Evolutionary conservation across 2,329 filamentous ascomycete genomes (phyloP).

Genomic region (Dichotomopilus funicola): DNA sequence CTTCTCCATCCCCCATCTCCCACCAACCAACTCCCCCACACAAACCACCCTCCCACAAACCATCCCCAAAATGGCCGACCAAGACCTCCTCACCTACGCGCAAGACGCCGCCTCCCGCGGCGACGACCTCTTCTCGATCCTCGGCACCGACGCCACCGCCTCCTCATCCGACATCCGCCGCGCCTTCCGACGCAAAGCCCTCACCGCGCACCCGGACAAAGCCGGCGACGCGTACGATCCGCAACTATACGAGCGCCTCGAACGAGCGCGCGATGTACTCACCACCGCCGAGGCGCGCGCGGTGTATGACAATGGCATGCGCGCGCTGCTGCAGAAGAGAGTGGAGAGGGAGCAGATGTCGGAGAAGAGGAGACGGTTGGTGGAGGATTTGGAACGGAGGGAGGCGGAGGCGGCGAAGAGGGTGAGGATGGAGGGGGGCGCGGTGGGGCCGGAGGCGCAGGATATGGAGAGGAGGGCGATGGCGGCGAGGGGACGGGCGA

Average conservation of each 20-base stretch:
- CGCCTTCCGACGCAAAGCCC: slow-evolving; percentile 69
- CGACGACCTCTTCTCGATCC: slow-evolving; percentile 71
- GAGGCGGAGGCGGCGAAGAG: slow-evolving; percentile 62
- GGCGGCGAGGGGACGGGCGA: slow-evolving; percentile 29
- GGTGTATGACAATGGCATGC: slow-evolving; percentile 71
- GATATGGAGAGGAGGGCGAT: slow-evolving; percentile 30
- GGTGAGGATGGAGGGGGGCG: slow-evolving; percentile 33
- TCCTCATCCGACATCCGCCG: slow-evolving; percentile 68
- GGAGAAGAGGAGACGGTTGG: slow-evolving; percentile 65
- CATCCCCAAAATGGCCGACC: slow-evolving; percentile 27
- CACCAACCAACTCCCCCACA: background rate
- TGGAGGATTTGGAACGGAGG: slow-evolving; percentile 60
- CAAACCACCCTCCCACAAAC: background rate
- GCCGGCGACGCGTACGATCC: slow-evolving; percentile 67
- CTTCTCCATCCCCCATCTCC: background rate
- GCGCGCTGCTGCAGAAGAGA: slow-evolving; percentile 62
- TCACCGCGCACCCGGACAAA: slow-evolving; percentile 95
- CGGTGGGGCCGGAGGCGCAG: background rate
- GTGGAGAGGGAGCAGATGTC: slow-evolving; percentile 68
- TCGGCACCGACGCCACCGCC: slow-evolving; percentile 59
- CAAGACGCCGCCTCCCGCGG: slow-evolving; percentile 55
- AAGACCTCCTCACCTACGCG: slow-evolving; percentile 46
- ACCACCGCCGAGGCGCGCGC: slow-evolving; percentile 62
- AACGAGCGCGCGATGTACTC: slow-evolving; percentile 80
- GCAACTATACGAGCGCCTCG: slow-evolving; percentile 76